These are phyloP conservation scores for Somion occarium DNA, from an alignment of 1,284 basidiomycete species.

Conservation along the genomic window DNA sequence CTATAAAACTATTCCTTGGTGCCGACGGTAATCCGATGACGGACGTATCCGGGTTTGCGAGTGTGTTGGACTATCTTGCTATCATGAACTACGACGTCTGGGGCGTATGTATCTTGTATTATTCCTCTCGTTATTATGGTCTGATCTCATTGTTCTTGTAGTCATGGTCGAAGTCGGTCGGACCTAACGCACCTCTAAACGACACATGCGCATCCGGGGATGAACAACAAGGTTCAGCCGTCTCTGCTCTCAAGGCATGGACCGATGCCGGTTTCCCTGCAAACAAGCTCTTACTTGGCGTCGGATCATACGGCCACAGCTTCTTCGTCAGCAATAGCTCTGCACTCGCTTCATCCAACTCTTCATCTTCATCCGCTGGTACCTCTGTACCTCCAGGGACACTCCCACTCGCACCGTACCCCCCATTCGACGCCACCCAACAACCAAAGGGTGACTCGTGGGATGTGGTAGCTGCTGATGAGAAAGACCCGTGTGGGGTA, in stretches of 20 bases:
- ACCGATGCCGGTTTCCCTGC: slow-evolving; percentile 56
- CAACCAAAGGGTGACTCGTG: slow-evolving; percentile 40
- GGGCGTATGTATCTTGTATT: slow-evolving; percentile 29
- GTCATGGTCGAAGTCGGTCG: slow-evolving; percentile 39
- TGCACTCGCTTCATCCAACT: slow-evolving; percentile 22
- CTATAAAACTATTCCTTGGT: slow-evolving; percentile 52
- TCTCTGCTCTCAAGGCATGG: slow-evolving; percentile 60
- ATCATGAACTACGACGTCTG: slow-evolving; percentile 77
- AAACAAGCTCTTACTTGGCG: slow-evolving; percentile 60
- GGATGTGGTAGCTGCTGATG: slow-evolving; percentile 27
- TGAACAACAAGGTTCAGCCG: slow-evolving; percentile 55
- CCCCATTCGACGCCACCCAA: slow-evolving; percentile 32
- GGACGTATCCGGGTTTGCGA: slow-evolving; percentile 56
- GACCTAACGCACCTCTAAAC: slow-evolving; percentile 68
- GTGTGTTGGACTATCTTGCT: slow-evolving; percentile 60
- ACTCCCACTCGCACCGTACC: slow-evolving; percentile 29
- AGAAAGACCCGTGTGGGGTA: slow-evolving; percentile 35
- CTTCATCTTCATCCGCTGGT: slow-evolving; percentile 6
- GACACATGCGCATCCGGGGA: slow-evolving; percentile 53
- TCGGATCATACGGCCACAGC: slow-evolving; percentile 52
- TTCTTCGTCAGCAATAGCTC: slow-evolving; percentile 31
- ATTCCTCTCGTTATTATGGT: neutral
- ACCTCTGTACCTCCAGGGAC: slow-evolving; percentile 12
- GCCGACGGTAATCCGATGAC: slow-evolving; percentile 44
- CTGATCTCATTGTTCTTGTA: neutral